Evolutionary conservation across 805 yeast species (phyloP).

Genomic region (Grigorovia yakushimaensis): DNA sequence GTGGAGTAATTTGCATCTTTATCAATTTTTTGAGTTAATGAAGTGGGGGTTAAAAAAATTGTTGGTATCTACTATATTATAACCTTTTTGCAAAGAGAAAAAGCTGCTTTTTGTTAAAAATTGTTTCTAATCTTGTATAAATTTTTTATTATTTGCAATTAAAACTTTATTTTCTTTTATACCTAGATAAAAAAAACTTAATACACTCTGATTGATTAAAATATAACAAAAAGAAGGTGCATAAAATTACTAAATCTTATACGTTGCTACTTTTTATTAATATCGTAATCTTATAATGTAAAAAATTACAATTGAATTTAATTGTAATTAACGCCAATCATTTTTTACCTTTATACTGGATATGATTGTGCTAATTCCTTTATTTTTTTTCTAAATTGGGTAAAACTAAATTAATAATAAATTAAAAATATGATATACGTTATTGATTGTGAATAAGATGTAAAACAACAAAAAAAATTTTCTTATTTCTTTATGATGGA

Average conservation of each 20-base stretch:
- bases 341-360: not conserved
- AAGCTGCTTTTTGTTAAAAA: not conserved
- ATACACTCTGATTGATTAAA: too few relatives aligned
- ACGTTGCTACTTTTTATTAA: not conserved
- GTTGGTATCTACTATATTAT: not conserved
- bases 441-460: not conserved
- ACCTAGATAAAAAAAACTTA: not conserved
- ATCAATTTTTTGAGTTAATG: not conserved
- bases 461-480: too few relatives aligned
- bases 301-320: not conserved
- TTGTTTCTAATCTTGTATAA: not conserved
- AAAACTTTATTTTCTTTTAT: too few relatives aligned
- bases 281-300: not conserved
- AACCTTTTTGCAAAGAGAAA: not conserved
- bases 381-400: not conserved
- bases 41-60: not conserved
- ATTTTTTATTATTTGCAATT: too few relatives aligned
- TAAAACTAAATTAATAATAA: not conserved
- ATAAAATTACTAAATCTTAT: too few relatives aligned
- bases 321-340: not conserved
- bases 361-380: not conserved
- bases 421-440: not conserved
- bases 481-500: not conserved
- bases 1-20: constrained; percentile 5
- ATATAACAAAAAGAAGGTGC: not conserved